These are phyloP conservation scores for Pleurotus ostreatus DNA, from an alignment of 768 basidiomycete genomes.

Conservation along the genomic window DNA sequence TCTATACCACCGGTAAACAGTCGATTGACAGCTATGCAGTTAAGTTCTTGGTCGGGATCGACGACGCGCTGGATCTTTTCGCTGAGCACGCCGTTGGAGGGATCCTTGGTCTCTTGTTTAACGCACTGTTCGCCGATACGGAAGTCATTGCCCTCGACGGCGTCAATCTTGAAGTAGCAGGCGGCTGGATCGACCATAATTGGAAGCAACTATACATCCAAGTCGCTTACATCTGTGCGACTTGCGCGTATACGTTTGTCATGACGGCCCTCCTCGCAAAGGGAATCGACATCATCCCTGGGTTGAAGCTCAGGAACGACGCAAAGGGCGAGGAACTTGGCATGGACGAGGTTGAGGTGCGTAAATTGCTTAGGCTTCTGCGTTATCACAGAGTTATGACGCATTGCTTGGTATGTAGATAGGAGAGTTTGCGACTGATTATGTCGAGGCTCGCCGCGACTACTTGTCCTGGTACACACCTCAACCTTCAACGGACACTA, in stretches of 20 bases:
- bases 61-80: slow-evolving; percentile 90
- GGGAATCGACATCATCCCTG: slow-evolving; percentile 51
- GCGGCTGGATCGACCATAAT: slow-evolving; percentile 73
- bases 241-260: slow-evolving; percentile 56
- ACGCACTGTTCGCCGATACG: slow-evolving; percentile 70
- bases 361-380: no score
- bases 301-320: slow-evolving; percentile 48
- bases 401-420: slow-evolving; percentile 32
- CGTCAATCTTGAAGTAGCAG: slow-evolving; percentile 45
- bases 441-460: slow-evolving; percentile 66
- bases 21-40: slow-evolving; percentile 33
- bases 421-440: slow-evolving; percentile 67
- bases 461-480: slow-evolving; percentile 50
- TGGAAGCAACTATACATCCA: slow-evolving; percentile 83
- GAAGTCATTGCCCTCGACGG: slow-evolving; percentile 67
- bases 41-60: slow-evolving; percentile 65
- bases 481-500: slow-evolving; percentile 24
- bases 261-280: slow-evolving; percentile 61
- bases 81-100: slow-evolving; percentile 89
- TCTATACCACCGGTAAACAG: neutral
- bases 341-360: slow-evolving; percentile 70
- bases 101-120: slow-evolving; percentile 67
- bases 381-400: neutral
- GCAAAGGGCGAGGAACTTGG: slow-evolving; percentile 57
- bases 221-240: slow-evolving; percentile 58